Conservation (phyloP, 73 alveolate species). For the Uronychia setigera region DNA sequence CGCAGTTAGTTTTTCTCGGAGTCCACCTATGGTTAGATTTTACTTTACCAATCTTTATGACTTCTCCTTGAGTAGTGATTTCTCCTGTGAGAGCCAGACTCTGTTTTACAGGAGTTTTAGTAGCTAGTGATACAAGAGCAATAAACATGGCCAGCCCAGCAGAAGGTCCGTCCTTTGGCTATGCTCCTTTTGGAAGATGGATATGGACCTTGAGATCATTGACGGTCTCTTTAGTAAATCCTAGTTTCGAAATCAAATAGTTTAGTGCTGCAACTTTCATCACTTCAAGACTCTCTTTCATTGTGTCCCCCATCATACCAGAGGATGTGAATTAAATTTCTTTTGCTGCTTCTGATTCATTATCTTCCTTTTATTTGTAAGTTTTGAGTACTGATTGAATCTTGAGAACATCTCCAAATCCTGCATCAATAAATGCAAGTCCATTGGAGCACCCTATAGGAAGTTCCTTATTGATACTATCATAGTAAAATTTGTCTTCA, state of each 20-base stretch:
- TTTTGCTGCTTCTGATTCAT: conserved; percentile 18
- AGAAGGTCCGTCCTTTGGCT: conserved; percentile 89
- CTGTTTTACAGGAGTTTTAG: conserved; percentile 58
- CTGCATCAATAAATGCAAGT: conserved; percentile 65
- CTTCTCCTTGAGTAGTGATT: conserved; percentile 78
- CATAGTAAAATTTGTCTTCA: conserved; percentile 57
- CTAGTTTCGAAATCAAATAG: conserved; percentile 42
- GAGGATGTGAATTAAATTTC: conserved; percentile 68
- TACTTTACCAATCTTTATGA: conserved; percentile 62
- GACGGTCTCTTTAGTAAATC: conserved; percentile 21
- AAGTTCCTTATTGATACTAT: conserved; percentile 35
- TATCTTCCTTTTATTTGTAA: too few relatives aligned
- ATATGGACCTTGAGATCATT: conserved; percentile 61
- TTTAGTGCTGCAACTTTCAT: conserved; percentile 76
- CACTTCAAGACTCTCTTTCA: conserved; percentile 78
- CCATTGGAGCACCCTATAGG: conserved; percentile 67
- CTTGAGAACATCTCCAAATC: conserved; percentile 51
- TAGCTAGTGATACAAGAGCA: conserved; percentile 68
- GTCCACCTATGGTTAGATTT: conserved; percentile 46
- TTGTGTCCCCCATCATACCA: conserved; percentile 74
- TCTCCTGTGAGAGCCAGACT: conserved; percentile 88
- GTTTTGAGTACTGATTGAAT: conserved; percentile 52
- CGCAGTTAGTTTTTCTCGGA: conserved; percentile 70
- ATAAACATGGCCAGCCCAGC: conserved; percentile 83
- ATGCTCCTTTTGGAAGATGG: conserved; percentile 85